Base-by-base conservation (phyloP, 1,139 yeast genomes). In the Geotrichum citri-aurantii region DNA sequence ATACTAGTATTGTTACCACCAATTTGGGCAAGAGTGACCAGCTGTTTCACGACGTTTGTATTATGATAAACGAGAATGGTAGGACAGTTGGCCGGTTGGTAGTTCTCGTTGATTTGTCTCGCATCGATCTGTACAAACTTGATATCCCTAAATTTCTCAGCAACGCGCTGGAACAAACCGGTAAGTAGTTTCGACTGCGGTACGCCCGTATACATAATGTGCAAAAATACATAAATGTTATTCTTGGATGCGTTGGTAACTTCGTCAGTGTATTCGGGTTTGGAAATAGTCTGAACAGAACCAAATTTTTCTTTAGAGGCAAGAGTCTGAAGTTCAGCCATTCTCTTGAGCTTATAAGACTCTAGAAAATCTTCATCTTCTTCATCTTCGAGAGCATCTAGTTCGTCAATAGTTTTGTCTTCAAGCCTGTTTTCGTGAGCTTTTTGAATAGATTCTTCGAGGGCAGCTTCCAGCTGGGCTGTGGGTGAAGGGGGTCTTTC, bases 81-180 rank as follows among this genome's bases (percentile, higher is more conserved):
- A 1, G 99, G 99, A 67, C 96, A 88, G 73, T 89, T 92, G 48
- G 81, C 72, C 33, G 89, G 92, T 0, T 98, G 97, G 71, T 92
- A 93, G 69, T 86, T 84, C 68, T 92, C 98, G 63, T 92, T 88
- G 60, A 97, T 95, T 71, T 97, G 83, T 62, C 83, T 80, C 23
- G 89, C 97, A 14, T 89, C 87, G 55, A 93, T 93, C 65, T 93
- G 97, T 50, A 92, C 93, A 69, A 93, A 86, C 73, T 93, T 93
- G 67, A 93, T 74, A 66, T 93, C 97, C n/a, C 65, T 59, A 63
- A 72, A 75, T 57, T 68, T 67, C 11, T 69, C 70, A 4, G 78
- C 77, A 0, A 66, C 63, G n/a, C 74, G 65, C 26, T 59, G 71
- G 62, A 87, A 78, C 31, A 88, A 69, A 0, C 83, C 79, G 0